Evolutionary conservation across 768 basidiomycete species (phyloP).

Genomic region (Pluteus cervinus): DNA sequence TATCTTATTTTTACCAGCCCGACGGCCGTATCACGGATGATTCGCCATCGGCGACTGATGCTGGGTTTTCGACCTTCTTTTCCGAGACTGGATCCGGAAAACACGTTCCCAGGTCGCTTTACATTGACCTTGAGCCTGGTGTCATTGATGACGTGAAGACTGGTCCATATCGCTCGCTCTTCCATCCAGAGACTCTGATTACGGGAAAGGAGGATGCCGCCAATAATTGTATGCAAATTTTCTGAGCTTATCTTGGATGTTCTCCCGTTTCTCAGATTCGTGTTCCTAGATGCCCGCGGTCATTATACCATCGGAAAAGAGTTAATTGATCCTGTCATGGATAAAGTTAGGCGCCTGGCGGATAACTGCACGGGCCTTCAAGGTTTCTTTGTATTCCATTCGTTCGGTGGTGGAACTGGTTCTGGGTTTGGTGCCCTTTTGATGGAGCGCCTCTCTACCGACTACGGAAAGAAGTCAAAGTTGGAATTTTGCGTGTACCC

Average conservation of each 20-base stretch:
- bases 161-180: slow-evolving; percentile 92
- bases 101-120: slow-evolving; percentile 95
- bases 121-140: slow-evolving; percentile 95
- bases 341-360: slow-evolving; percentile 92
- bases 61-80: slow-evolving; percentile 99
- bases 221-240: slow-evolving; percentile 79
- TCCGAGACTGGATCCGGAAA: slow-evolving; percentile 96
- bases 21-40: slow-evolving; percentile 87
- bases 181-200: slow-evolving; percentile 98
- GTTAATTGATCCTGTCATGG: slow-evolving; percentile 94
- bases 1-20: slow-evolving; percentile 47
- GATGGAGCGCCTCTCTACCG: slow-evolving; percentile 93
- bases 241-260: slow-evolving; percentile 1
- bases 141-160: slow-evolving; percentile 97
- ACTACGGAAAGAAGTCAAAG: slow-evolving; percentile 99
- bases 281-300: slow-evolving; percentile 81
- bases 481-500: slow-evolving; percentile 98
- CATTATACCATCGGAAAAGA: slow-evolving; percentile 99
- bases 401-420: slow-evolving; percentile 98
- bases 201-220: slow-evolving; percentile 99
- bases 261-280: background rate
- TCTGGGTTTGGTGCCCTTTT: slow-evolving; percentile 98
- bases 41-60: slow-evolving; percentile 69
- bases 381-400: slow-evolving; percentile 99
- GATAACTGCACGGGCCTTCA: slow-evolving; percentile 98